phyloP scores from a whole-genome alignment of 2,329 filamentous ascomycete genomes.

The Chaetoscypha palmicola region DNA sequence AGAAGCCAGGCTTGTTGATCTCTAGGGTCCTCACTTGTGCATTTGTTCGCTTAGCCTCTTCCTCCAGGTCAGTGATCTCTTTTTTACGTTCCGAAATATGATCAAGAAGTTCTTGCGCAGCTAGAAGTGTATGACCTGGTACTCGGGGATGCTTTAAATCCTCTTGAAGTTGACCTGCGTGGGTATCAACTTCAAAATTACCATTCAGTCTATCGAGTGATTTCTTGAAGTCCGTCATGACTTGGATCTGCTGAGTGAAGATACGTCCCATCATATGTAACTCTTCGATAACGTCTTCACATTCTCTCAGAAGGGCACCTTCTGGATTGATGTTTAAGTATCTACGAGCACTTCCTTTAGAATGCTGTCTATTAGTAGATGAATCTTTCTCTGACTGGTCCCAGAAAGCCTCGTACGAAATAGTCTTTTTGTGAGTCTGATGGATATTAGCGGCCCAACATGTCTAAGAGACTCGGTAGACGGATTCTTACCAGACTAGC shows the following conservation, averaged over 20 bases:
- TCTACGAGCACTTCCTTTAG: not conserved
- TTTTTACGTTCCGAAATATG: slow-evolving; percentile 20
- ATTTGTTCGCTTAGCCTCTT: slow-evolving; percentile 11
- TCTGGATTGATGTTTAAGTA: slow-evolving; percentile 36
- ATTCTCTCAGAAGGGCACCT: slow-evolving; percentile 35
- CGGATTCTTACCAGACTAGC: slow-evolving; percentile 33
- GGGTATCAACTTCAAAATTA: slow-evolving; percentile 23
- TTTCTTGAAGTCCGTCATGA: slow-evolving; percentile 11
- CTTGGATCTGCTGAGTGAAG: slow-evolving; percentile 23
- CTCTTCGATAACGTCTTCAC: slow-evolving; percentile 39
- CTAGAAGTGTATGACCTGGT: slow-evolving; percentile 11
- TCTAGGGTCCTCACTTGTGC: not conserved
- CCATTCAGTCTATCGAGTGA: slow-evolving; percentile 7
- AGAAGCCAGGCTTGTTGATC: not conserved
- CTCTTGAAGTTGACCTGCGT: slow-evolving; percentile 6
- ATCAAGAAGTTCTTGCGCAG: slow-evolving; percentile 16
- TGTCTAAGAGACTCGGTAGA: not conserved
- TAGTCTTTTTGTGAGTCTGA: slow-evolving; percentile 34
- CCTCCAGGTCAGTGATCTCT: slow-evolving; percentile 18
- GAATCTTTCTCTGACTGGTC: slow-evolving; percentile 28
- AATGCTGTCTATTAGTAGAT: not conserved
- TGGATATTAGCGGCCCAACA: not conserved
- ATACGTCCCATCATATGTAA: slow-evolving; percentile 38
- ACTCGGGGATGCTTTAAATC: slow-evolving; percentile 4
- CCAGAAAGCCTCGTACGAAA: slow-evolving; percentile 34